These are phyloP conservation scores for Oenanthe sinensis DNA, from an alignment of 129 eudicot species.

Conservation along the genomic window DNA sequence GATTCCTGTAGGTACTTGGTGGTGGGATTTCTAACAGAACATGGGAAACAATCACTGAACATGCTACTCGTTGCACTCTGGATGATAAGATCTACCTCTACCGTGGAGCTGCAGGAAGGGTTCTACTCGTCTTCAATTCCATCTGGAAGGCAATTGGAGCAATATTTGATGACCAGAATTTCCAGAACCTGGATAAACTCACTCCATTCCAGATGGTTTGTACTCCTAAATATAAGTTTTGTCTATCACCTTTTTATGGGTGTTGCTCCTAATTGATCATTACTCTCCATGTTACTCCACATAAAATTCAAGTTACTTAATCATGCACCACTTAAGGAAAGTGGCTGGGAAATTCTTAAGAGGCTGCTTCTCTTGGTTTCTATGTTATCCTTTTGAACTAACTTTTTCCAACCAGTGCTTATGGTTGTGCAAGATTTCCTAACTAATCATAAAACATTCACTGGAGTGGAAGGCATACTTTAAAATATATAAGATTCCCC, in stretches of 20 bases:
- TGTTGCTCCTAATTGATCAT: background rate
- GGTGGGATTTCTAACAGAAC: constrained; percentile 51
- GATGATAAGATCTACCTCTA: constrained; percentile 39
- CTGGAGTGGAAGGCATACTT: background rate
- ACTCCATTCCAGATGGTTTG: constrained; percentile 48
- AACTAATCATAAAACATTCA: background rate
- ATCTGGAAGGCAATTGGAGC: constrained; percentile 47
- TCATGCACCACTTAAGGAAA: background rate
- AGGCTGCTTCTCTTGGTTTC: background rate
- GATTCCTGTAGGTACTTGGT: constrained; percentile 38
- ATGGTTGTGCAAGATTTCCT: background rate
- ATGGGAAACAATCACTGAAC: constrained; percentile 56
- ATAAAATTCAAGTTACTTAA: background rate
- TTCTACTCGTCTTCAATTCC: constrained; percentile 43
- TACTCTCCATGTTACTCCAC: background rate
- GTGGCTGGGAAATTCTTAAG: background rate
- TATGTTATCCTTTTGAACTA: background rate
- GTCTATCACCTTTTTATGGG: background rate
- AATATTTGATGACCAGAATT: constrained; percentile 49
- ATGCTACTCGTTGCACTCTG: constrained; percentile 50
- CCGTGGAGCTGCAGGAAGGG: constrained; percentile 27
- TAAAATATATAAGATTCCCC: background rate
- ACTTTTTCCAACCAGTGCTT: background rate
- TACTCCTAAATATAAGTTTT: constrained; percentile 1
- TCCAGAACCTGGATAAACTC: constrained; percentile 35